Evolutionary conservation across 345 rosid species (phyloP).

Genomic region (Aquilaria yunnanensis): DNA sequence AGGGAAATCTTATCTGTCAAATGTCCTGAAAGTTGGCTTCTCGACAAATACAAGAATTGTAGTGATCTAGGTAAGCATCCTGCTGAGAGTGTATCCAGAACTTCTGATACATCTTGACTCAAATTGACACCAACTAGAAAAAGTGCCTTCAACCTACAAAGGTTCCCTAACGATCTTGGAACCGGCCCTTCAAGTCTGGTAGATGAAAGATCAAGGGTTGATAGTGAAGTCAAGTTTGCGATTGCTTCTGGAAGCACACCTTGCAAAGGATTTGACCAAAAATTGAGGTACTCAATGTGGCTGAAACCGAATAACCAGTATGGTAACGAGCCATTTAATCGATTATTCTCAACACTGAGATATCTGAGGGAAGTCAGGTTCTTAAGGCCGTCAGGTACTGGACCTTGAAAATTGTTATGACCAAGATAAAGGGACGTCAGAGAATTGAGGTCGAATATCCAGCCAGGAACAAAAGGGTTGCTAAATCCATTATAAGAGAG

Average conservation of each 20-base stretch:
- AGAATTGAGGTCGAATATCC: slow-evolving; percentile 13
- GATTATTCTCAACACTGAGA: slow-evolving; percentile 5
- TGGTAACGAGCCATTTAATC: slow-evolving; percentile 16
- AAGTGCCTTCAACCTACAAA: slow-evolving; percentile 9
- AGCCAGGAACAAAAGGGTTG: slow-evolving; percentile 3
- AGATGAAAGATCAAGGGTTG: not conserved
- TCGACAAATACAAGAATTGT: not conserved
- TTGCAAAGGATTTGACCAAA: not conserved
- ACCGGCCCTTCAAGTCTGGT: not conserved
- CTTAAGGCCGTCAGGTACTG: slow-evolving; percentile 4
- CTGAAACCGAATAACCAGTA: slow-evolving; percentile 10
- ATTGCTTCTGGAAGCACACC: slow-evolving; percentile 15
- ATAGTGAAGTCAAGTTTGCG: not conserved
- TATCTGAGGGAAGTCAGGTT: slow-evolving; percentile 17
- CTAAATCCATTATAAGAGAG: not conserved
- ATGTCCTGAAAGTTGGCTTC: slow-evolving; percentile 12
- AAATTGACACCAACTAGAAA: not conserved
- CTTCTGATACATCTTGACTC: not conserved
- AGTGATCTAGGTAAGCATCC: slow-evolving; percentile 1
- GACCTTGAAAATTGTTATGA: not conserved
- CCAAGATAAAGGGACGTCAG: slow-evolving; percentile 15
- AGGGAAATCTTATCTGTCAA: slow-evolving; percentile 6
- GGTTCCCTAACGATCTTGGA: not conserved
- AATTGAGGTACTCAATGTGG: slow-evolving; percentile 16
- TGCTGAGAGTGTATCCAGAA: not conserved